These are phyloP conservation scores for Allantophomopsis cytisporea DNA, from an alignment of 2,329 filamentous ascomycete genomes.

Conservation along the genomic window DNA sequence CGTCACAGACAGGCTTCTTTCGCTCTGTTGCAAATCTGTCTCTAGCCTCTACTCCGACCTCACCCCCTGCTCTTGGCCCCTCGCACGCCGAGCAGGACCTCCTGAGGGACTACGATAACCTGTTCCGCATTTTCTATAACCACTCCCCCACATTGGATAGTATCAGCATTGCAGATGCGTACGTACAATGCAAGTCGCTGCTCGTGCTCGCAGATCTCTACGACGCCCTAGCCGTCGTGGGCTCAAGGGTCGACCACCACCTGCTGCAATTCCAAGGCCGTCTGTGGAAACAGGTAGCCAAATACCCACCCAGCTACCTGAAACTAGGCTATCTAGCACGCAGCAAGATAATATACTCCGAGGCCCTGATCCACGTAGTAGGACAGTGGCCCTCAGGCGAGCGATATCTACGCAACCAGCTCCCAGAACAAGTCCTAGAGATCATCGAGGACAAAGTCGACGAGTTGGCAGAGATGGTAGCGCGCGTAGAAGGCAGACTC, in stretches of 20 bases:
- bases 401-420: slow-evolving; percentile 55
- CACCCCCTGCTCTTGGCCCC: slow-evolving; percentile 36
- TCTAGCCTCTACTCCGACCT: slow-evolving; percentile 22
- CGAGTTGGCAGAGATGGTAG: slow-evolving; percentile 73
- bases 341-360: slow-evolving; percentile 70
- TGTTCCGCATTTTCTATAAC: slow-evolving; percentile 95
- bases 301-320: slow-evolving; percentile 86
- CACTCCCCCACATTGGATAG: slow-evolving; percentile 70
- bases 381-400: slow-evolving; percentile 83
- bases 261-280: slow-evolving; percentile 81
- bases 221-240: slow-evolving; percentile 77
- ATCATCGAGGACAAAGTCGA: slow-evolving; percentile 93
- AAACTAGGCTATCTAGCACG: slow-evolving; percentile 79
- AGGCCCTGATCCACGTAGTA: slow-evolving; percentile 86
- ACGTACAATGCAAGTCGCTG: slow-evolving; percentile 86
- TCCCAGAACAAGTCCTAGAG: slow-evolving; percentile 68
- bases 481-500: slow-evolving; percentile 66
- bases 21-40: slow-evolving; percentile 75
- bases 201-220: slow-evolving; percentile 88
- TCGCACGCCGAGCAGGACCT: slow-evolving; percentile 43
- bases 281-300: slow-evolving; percentile 92
- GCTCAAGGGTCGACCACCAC: slow-evolving; percentile 85
- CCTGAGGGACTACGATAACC: slow-evolving; percentile 85
- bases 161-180: slow-evolving; percentile 82
- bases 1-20: slow-evolving; percentile 61